Conservation (phyloP, 2,329 filamentous ascomycete species). For the Dryadomyces quercivorus region DNA sequence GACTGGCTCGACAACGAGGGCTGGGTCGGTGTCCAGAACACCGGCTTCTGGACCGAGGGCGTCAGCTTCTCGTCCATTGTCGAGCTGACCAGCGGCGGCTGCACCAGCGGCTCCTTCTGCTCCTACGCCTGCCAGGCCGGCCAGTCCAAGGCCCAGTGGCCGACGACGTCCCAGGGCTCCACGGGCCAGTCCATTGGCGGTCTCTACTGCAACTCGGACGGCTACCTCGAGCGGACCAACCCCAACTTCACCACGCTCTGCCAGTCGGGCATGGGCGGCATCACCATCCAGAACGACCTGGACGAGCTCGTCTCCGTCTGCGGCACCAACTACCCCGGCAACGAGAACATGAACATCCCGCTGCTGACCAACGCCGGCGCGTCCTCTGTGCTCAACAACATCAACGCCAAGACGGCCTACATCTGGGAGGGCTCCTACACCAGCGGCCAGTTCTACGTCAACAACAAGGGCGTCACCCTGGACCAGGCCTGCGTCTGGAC, state of each 20-base stretch:
- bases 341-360: constrained; percentile 77
- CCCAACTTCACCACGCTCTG: constrained; percentile 57
- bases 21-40: constrained; percentile 68
- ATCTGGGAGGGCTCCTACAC: constrained; percentile 62
- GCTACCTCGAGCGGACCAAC: constrained; percentile 70
- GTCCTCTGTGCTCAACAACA: constrained; percentile 58
- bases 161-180: constrained; percentile 55
- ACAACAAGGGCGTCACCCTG: constrained; percentile 58
- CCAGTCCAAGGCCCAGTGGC: constrained; percentile 90
- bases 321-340: constrained; percentile 93
- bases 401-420: constrained; percentile 62
- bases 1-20: constrained; percentile 58
- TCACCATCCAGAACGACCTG: constrained; percentile 67
- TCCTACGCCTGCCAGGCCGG: constrained; percentile 88
- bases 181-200: constrained; percentile 82
- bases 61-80: constrained; percentile 53
- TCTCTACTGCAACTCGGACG: constrained; percentile 60
- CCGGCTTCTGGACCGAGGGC: constrained; percentile 32
- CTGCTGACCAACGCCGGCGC: constrained; percentile 48
- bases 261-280: constrained; percentile 54
- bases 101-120: constrained; percentile 59
- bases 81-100: constrained; percentile 49
- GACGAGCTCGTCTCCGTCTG: constrained; percentile 58
- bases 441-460: constrained; percentile 94
- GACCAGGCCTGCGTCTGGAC: constrained; percentile 67